These are phyloP conservation scores for Rhizopogon salebrosus DNA, from an alignment of 768 basidiomycete genomes.

Conservation along the genomic window DNA sequence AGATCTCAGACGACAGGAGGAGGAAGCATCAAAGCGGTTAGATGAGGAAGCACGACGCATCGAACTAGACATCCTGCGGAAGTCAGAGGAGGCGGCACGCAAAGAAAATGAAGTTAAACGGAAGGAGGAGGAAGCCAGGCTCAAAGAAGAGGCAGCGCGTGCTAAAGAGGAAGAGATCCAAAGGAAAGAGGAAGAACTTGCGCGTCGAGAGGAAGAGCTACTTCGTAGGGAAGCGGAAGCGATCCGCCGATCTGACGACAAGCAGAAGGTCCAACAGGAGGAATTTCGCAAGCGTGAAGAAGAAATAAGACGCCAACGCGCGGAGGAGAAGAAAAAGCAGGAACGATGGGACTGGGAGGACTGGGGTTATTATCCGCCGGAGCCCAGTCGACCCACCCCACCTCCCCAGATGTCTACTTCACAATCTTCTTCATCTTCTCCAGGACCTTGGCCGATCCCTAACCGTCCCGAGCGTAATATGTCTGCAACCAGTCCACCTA, in stretches of 20 bases:
- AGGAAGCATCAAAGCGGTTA: conserved; percentile 12
- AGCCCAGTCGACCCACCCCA: conserved; percentile 16
- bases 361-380: conserved; percentile 20
- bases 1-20: conserved; percentile 14
- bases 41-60: conserved; percentile 19
- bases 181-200: conserved; percentile 23
- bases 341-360: conserved; percentile 18
- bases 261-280: conserved; percentile 18
- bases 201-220: conserved; percentile 27
- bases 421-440: conserved; percentile 21
- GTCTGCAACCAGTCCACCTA: conserved; percentile 24
- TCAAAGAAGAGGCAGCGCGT: conserved; percentile 18
- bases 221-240: conserved; percentile 26
- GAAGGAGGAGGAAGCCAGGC: conserved; percentile 20
- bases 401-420: conserved; percentile 10
- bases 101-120: conserved; percentile 21
- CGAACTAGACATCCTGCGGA: conserved; percentile 7
- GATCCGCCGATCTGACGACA: conserved; percentile 24
- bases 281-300: conserved; percentile 27
- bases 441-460: conserved; percentile 26
- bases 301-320: conserved; percentile 24
- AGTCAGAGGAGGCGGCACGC: conserved; percentile 21
- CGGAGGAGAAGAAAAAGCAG: conserved; percentile 27
- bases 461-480: conserved; percentile 28
- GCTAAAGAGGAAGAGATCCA: conserved; percentile 22